A percentile compares a stretch with the other conserved stretches of the same genome.
Evolutionary conservation across 345 rosid genomes (phyloP).

Genomic region (Citrus unshiu): DNA sequence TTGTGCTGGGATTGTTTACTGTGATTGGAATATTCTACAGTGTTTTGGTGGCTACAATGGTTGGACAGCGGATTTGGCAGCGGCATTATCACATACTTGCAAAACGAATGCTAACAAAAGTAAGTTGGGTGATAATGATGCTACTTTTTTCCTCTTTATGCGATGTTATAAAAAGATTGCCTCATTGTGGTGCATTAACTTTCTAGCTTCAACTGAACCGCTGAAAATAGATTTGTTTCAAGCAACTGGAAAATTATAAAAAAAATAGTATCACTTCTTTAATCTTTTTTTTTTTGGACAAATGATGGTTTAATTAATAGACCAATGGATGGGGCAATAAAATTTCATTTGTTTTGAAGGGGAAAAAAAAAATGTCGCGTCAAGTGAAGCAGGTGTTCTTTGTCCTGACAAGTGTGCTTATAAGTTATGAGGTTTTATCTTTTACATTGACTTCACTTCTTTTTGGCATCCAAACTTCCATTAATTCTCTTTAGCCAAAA

Average conservation of each 20-base stretch:
- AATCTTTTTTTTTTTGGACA: background rate
- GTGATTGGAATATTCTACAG: constrained; percentile 95
- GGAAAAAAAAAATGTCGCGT: background rate
- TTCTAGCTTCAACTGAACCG: background rate
- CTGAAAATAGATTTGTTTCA: background rate
- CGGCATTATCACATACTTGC: constrained; percentile 98
- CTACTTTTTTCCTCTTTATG: background rate
- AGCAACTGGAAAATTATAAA: background rate
- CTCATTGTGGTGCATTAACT: background rate
- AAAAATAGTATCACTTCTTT: background rate
- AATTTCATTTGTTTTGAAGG: background rate
- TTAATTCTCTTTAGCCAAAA: background rate
- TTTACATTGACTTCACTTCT: background rate
- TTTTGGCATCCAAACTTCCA: background rate
- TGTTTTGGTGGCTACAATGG: constrained; percentile 98
- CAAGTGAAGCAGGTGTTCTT: too few species aligned
- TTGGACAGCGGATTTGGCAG: constrained; percentile 99
- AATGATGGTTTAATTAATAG: background rate
- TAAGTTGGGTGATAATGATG: constrained; percentile 29
- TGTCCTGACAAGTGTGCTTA: background rate
- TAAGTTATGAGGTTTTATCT: background rate
- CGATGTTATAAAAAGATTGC: background rate
- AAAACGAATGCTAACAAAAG: constrained; percentile 96
- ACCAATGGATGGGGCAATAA: background rate
- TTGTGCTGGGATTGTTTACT: constrained; percentile 87